Evolutionary conservation across 331 rosid genomes (phyloP).

Genomic region (Prunus yedoensis): DNA sequence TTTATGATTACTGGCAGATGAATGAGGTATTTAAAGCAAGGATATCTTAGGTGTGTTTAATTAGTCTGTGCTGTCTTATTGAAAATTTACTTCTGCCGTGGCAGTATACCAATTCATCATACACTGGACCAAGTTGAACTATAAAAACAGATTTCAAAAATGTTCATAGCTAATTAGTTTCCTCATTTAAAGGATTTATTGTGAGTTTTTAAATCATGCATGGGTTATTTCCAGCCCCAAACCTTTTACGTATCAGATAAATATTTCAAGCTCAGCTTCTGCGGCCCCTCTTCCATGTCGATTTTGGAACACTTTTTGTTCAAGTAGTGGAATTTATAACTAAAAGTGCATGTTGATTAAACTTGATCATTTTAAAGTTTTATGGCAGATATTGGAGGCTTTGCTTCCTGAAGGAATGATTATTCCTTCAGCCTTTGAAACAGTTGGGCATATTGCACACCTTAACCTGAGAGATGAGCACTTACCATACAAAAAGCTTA

Average conservation of each 20-base stretch:
- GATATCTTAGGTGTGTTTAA: constrained; percentile 23
- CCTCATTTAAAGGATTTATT: neutral
- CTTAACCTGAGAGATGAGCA: constrained; percentile 87
- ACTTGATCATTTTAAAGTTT: constrained; percentile 1
- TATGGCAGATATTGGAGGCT: constrained; percentile 74
- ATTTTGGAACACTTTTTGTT: neutral
- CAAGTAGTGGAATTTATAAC: neutral
- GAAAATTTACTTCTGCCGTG: neutral
- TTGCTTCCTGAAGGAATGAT: constrained; percentile 72
- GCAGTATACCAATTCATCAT: neutral
- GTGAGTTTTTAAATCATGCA: neutral
- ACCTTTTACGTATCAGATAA: neutral
- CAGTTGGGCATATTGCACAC: constrained; percentile 92
- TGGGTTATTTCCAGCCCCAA: neutral
- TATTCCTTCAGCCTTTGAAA: constrained; percentile 81
- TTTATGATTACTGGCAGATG: constrained; percentile 89
- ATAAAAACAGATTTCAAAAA: neutral
- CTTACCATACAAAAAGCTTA: constrained; percentile 73
- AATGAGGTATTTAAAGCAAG: constrained; percentile 67
- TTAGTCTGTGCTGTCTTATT: constrained; percentile 2
- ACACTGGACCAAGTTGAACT: neutral
- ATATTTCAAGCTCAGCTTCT: neutral
- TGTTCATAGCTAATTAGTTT: neutral
- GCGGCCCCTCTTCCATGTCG: neutral
- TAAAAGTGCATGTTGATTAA: neutral